These are phyloP conservation scores for Ustilago hordei DNA, from an alignment of 1,284 basidiomycete genomes.

Conservation along the genomic window DNA sequence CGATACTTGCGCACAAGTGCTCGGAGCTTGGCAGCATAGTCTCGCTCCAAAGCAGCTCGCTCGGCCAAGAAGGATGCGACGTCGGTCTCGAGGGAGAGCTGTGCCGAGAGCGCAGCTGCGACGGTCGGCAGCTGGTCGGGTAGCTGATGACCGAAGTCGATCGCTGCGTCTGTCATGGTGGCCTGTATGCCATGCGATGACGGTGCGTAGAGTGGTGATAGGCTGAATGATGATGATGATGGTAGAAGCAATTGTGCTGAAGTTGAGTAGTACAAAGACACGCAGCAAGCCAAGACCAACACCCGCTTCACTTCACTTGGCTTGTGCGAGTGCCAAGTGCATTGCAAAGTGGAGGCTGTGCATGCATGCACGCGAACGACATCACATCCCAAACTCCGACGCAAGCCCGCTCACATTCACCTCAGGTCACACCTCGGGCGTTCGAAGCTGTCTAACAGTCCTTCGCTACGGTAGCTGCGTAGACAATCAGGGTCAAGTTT, in stretches of 20 bases:
- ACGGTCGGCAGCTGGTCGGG: conserved; percentile 48
- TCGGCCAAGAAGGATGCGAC: conserved; percentile 49
- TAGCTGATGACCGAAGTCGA: conserved; percentile 35
- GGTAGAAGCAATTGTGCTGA: not conserved
- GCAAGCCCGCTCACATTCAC: not conserved
- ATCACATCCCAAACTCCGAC: conserved; percentile 8
- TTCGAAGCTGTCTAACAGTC: conserved; percentile 1
- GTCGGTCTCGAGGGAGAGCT: conserved; percentile 46
- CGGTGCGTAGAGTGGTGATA: not conserved
- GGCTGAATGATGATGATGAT: not conserved
- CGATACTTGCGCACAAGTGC: conserved; percentile 49
- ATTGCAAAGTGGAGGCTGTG: conserved; percentile 11
- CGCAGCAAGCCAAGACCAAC: not conserved
- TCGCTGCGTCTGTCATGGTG: conserved; percentile 19
- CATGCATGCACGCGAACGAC: conserved; percentile 10
- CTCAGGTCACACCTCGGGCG: not conserved
- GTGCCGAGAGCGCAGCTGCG: conserved; percentile 39
- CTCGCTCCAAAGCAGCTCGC: conserved; percentile 55
- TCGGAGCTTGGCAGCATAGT: conserved; percentile 50
- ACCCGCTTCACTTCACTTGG: not conserved
- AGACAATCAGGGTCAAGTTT: too few species aligned
- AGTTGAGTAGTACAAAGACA: not conserved
- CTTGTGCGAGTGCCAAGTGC: conserved; percentile 5
- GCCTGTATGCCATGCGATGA: not conserved
- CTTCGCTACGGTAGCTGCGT: too few species aligned